These are phyloP conservation scores for Sporothrix brasiliensis DNA, from an alignment of 2,329 filamentous ascomycete species.

Conservation along the genomic window DNA sequence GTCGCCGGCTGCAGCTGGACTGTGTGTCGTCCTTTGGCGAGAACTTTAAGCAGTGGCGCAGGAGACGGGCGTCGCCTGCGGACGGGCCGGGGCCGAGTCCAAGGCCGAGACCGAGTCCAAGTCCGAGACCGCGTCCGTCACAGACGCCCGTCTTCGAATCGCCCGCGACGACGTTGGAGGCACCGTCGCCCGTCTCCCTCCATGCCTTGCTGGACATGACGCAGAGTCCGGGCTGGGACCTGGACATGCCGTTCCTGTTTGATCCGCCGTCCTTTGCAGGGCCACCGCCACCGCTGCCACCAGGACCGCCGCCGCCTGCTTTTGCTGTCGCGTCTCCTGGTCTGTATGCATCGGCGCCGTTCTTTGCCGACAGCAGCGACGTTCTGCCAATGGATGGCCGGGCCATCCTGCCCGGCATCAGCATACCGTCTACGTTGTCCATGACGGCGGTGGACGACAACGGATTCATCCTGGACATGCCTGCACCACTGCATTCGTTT, in stretches of 20 bases:
- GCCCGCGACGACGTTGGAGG: too few species aligned
- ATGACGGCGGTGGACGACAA: neutral
- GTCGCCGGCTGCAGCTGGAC: conserved; percentile 29
- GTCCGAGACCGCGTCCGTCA: neutral
- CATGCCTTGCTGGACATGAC: conserved; percentile 9
- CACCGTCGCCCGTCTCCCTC: neutral
- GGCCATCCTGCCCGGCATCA: too few species aligned
- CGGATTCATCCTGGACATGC: conserved; percentile 1
- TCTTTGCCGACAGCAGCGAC: neutral
- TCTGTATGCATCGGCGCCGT: neutral
- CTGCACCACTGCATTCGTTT: neutral
- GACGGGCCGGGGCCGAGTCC: too few species aligned
- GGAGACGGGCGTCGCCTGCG: neutral
- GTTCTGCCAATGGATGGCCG: neutral
- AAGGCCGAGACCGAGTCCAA: too few species aligned
- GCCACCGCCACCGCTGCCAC: neutral
- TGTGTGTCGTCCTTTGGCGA: conserved; percentile 30
- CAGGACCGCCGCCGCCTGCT: neutral
- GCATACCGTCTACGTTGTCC: neutral
- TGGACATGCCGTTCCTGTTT: conserved; percentile 13
- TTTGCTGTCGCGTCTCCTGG: neutral
- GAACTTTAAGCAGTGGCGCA: conserved; percentile 31
- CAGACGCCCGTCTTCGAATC: neutral
- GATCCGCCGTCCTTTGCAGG: neutral
- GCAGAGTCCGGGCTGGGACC: neutral